Conservation (phyloP, 257 asterid genomes). For the Linaria vulgaris region DNA sequence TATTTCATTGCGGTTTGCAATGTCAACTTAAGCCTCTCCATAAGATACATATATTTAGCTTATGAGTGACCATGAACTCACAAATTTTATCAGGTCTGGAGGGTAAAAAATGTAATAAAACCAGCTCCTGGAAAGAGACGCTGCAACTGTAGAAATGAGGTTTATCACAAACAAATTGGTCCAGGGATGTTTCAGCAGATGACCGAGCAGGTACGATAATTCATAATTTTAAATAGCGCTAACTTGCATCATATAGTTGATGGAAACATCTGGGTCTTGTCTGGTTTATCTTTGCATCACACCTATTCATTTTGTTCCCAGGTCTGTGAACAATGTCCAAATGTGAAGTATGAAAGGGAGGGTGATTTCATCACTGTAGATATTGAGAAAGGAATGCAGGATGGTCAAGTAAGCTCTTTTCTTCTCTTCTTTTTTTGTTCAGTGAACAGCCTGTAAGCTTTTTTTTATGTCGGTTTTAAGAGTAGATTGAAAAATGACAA, state of each 20-base stretch:
- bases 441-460: no score
- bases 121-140: constrained; percentile 97
- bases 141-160: constrained; percentile 97
- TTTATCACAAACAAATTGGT: constrained; percentile 97
- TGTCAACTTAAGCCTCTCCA: constrained; percentile 1
- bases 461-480: neutral
- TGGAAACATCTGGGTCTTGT: neutral
- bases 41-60: constrained; percentile 16
- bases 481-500: neutral
- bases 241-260: neutral
- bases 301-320: constrained; percentile 28
- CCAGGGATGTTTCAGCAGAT: constrained; percentile 99
- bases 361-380: constrained; percentile 92
- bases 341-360: constrained; percentile 91
- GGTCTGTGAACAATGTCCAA: constrained; percentile 97
- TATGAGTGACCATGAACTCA: constrained; percentile 9
- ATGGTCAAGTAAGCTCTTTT: constrained; percentile 74
- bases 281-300: constrained; percentile 10
- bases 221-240: constrained; percentile 9
- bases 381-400: constrained; percentile 98
- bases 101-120: constrained; percentile 84
- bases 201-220: constrained; percentile 83
- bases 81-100: constrained; percentile 72
- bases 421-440: neutral
- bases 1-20: neutral